Percentiles rank a stretch among this genome's conserved stretches.
Conservation (phyloP, 2,329 filamentous ascomycete species). For the Trichophyton benhamiae region DNA sequence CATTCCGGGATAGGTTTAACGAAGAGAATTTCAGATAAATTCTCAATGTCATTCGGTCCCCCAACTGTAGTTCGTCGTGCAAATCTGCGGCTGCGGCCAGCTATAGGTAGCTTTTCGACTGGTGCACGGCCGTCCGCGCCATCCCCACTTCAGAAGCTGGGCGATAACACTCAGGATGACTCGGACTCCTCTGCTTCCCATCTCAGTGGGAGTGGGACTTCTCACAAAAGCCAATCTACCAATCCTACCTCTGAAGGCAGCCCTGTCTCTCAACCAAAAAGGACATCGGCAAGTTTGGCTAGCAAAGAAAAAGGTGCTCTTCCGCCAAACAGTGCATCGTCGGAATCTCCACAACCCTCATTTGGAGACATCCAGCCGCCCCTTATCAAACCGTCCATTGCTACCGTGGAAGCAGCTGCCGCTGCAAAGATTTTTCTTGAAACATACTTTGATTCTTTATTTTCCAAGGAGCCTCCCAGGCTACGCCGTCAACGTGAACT, state of each 20-base stretch:
- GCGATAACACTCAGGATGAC: slow-evolving; percentile 22
- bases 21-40: slow-evolving; percentile 25
- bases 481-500: slow-evolving; percentile 50
- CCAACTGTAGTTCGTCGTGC: slow-evolving; percentile 31
- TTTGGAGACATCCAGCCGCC: slow-evolving; percentile 9
- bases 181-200: slow-evolving; percentile 23
- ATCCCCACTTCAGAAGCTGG: slow-evolving; percentile 15
- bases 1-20: slow-evolving; percentile 22
- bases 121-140: slow-evolving; percentile 13
- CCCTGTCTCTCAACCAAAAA: slow-evolving; percentile 16
- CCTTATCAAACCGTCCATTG: slow-evolving; percentile 22
- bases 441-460: slow-evolving; percentile 63
- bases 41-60: slow-evolving; percentile 29
- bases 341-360: not conserved
- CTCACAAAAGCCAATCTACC: slow-evolving; percentile 23
- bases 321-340: not conserved
- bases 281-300: slow-evolving; percentile 1
- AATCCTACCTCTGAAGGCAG: slow-evolving; percentile 25
- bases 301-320: not conserved
- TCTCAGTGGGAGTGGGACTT: slow-evolving; percentile 21
- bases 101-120: slow-evolving; percentile 19
- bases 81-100: slow-evolving; percentile 23
- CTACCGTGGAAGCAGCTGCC: slow-evolving; percentile 64
- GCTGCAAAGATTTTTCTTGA: slow-evolving; percentile 80
- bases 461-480: slow-evolving; percentile 46